Evolutionary conservation across 768 basidiomycete genomes (phyloP), one percentile per base, ranked within the genome.

Genomic region (Collybia sordida): DNA sequence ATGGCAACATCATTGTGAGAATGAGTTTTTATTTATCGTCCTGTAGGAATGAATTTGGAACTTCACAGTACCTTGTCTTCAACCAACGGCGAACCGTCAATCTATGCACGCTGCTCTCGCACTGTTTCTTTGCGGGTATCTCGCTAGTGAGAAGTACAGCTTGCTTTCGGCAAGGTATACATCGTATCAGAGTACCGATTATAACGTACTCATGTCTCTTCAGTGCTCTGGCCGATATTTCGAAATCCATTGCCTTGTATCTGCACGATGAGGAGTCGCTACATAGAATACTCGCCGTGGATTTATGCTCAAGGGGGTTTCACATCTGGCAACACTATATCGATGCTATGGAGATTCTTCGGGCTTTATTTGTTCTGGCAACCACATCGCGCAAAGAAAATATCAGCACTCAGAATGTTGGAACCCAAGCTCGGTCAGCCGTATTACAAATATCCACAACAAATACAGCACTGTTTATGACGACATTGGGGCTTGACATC

Each of bases 321-420:
- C 80, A 87, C 39, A 83, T 95, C 42, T 98, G 95, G 94, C 93
- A 97, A 61, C 85, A 93, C 56, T 93, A 94, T 57, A 78, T 94
- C 50, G 94, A 98, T 57, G 83, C 93, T 0, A 88, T 93, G 74
- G 86, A 87, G 51, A 85, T 97, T 47, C 72, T 98, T 15, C 85
- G 96, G 4, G 80, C 86, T 1, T 76, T 98, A 9, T 96, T 95
- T 64, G 75, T 72, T 15, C 75, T 97, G 21, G 88, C 93, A 0
- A 93, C 93, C 3, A 83, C 71, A 48, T 65, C 77, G 23, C 77
- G 80, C 23, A 90, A 91, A 56, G 88, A 90, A n/a, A 71, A 76
- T 0, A 84, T 87, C 24, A 78, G 76, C 3, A 56, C 80, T 4
- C 85, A 89, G 52, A 86, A 88, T 55, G 77, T 87, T 1, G 83